phyloP scores from a whole-genome alignment of 371 early-diverging fungal species.

The Saksenaea vasiformis region DNA sequence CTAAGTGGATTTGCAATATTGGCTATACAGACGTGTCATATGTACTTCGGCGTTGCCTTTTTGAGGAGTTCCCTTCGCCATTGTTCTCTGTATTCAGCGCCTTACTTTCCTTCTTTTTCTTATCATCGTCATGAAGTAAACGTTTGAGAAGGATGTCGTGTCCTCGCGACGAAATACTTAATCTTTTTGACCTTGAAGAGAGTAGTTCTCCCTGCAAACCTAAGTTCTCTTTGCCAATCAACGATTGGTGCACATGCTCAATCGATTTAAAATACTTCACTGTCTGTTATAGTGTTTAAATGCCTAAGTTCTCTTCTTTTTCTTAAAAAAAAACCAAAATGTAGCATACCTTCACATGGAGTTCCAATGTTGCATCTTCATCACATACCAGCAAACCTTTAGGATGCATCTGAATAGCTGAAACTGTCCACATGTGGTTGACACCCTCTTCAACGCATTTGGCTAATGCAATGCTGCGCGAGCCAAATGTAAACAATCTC shows the following conservation, averaged over 20 bases:
- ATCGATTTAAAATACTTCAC: constrained; percentile 89
- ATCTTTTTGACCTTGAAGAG: not conserved
- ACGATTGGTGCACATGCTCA: constrained; percentile 81
- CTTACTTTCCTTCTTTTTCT: not conserved
- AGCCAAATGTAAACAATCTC: not conserved
- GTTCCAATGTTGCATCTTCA: constrained; percentile 87
- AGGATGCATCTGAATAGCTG: constrained; percentile 88
- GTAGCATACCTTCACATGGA: constrained; percentile 74
- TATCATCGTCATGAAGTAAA: not conserved
- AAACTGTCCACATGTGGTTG: constrained; percentile 93
- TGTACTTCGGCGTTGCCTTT: not conserved
- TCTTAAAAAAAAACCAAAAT: no score
- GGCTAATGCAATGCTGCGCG: constrained; percentile 64
- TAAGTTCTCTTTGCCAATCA: constrained; percentile 79
- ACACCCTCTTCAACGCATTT: constrained; percentile 87
- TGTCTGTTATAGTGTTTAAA: constrained; percentile 40
- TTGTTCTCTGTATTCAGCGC: not conserved
- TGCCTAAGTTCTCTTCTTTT: not conserved
- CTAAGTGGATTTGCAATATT: not conserved
- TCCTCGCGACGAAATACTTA: not conserved
- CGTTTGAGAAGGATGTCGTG: not conserved
- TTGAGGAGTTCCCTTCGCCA: not conserved
- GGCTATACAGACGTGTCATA: not conserved
- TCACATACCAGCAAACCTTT: constrained; percentile 89
- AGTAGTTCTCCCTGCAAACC: constrained; percentile 67